Evolutionary conservation across 441 rosid species (phyloP), one percentile per base, ranked within the genome.

Genomic region (Gossypium davidsonii): DNA sequence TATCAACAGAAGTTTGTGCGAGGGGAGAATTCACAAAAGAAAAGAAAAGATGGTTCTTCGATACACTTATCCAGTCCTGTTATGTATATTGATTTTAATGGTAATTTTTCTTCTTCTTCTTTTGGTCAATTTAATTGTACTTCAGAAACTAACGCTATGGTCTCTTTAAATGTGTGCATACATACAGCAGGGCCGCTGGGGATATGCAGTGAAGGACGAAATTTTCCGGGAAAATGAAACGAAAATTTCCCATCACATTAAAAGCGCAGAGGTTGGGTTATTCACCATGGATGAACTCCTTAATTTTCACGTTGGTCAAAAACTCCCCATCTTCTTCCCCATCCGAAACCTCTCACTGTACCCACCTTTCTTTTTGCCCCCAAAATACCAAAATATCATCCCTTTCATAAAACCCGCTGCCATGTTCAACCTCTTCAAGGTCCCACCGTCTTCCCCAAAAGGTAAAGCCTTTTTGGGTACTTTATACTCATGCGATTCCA

Each of bases 311-410:
- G 56, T 3, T 1, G 70, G 70, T 1, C 2, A n/a, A 51, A 46
- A 46, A 25, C 52, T 66, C 20, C 55, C 37, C 11, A 21, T 65
- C 34, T 65, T 65, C 55, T 44, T 65, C 39, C 70, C 70, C 2
- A 66, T 66, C 56, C 46, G 28, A 46, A 10, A 66, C 37, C 56
- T 23, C 56, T 46, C 70, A 21, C 18, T 66, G 23, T 66, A 66
- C 17, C 70, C 56, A 6, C 70, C 70, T 46, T 46, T 66, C 21
- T 44, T 66, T 28, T 44, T 66, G 37, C 70, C 70, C 4, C 9
- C 34, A 3, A 15, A 61, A 9, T 8, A 10, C 66, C 5, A 17
- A 61, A 6, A 31, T 31, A 31, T 8, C 66, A 31, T 61, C 66
- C 46, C 66, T 3, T 61, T 61, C 8, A n/a, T 18, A 2, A 18